These are phyloP conservation scores for Zelopaecilomyces penicillatus DNA, from an alignment of 2,329 filamentous ascomycete species.

Conservation along the genomic window DNA sequence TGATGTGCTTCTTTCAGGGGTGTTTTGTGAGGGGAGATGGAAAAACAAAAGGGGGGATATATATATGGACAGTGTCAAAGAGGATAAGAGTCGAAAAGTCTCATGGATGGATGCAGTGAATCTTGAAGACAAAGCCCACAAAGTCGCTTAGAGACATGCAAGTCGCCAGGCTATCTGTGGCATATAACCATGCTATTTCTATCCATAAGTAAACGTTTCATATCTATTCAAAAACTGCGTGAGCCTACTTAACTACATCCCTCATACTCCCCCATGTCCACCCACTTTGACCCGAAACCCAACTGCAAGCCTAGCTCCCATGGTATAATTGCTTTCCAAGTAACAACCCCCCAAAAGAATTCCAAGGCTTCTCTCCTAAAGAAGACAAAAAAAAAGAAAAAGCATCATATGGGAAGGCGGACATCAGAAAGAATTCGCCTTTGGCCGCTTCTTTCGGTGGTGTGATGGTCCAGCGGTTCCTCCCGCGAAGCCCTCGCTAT, in stretches of 20 bases:
- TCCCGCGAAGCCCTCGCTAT: constrained; percentile 1
- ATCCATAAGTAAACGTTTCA: too few relatives aligned
- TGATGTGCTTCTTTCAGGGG: too few relatives aligned
- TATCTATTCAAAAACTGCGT: too few relatives aligned
- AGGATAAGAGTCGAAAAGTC: not conserved
- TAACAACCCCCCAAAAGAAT: too few relatives aligned
- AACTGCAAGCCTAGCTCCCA: too few relatives aligned
- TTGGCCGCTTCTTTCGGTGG: constrained; percentile 7
- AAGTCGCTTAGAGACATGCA: not conserved
- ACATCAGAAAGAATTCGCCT: constrained; percentile 4
- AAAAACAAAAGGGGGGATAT: not conserved
- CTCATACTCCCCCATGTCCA: too few relatives aligned
- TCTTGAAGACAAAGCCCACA: not conserved
- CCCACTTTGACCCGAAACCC: too few relatives aligned
- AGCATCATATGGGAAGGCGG: not conserved
- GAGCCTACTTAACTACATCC: too few relatives aligned
- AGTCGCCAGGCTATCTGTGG: not conserved
- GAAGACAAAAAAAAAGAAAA: not conserved
- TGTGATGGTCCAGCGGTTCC: too few relatives aligned
- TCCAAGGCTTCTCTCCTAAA: not conserved
- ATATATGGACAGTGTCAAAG: not conserved
- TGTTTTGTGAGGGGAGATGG: not conserved
- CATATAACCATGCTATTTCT: not conserved
- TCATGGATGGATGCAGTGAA: not conserved
- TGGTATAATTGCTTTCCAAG: too few relatives aligned